Base-by-base conservation (phyloP, 192 early-diverging fungal genomes). In the Coemansia umbellata region DNA sequence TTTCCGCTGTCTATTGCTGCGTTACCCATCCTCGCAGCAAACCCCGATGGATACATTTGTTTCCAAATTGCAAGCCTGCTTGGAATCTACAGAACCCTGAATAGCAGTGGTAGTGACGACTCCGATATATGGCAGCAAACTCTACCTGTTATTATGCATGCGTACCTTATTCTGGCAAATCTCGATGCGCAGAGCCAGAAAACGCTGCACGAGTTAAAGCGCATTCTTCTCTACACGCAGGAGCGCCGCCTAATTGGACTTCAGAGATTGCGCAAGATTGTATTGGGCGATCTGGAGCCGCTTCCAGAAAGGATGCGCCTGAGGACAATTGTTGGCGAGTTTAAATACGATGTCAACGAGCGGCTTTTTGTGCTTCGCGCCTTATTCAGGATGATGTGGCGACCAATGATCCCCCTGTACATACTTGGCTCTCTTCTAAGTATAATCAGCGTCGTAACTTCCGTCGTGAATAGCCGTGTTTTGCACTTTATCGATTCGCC, bases 341-440 rank as follows among this genome's bases (percentile, higher is more conserved):
- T 74, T 24, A 44, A 22, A 30, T 74, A 74, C 47, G 35, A 74
- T 37, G 41, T 52, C 18, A 55, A 56, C 31, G 64, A 74, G 41
- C 33, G 26, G 2, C 31, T 66, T 9, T 74, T 74, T 52, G 40
- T 74, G 5, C 13, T 74, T 7, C 59, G 60, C 2, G 71, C 64
- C 11, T 55, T 74, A n/a, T 24, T 61, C 17, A 50, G 60, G 3
- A 43, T 54, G 55, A 48, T 54, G 7, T 74, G 63, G 70, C 58
- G 59, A 3, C 50, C 58, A 5, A 44, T 74, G 33, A 13, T 63
- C 6, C 70, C 64, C 3, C 15, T 63, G 13, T 74, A 62, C 28
- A 31, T 59, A 4, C 27, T 48, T 5, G 54, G 53, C 10, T 31
- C 50, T 24, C 11, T 67, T 6, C 13, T 55, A 0, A 44, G 58